Percentiles rank a stretch among this genome's conserved stretches.
Evolutionary conservation across 83 land plant genomes (phyloP).

Genomic region (Picea mariana): DNA sequence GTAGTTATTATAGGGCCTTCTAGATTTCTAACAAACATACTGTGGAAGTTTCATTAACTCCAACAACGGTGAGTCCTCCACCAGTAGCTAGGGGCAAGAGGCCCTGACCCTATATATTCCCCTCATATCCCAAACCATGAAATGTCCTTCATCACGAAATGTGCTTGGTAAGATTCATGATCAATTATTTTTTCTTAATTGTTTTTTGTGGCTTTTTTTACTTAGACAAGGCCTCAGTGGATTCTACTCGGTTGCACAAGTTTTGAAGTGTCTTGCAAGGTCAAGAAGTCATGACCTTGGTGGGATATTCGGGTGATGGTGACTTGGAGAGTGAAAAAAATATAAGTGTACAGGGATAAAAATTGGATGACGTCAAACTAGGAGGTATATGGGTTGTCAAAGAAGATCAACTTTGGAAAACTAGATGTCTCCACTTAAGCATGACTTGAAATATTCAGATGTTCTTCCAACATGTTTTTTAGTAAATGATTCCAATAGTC

Average conservation of each 20-base stretch:
- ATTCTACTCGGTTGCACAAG: slow-evolving; percentile 23
- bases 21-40: too few relatives aligned
- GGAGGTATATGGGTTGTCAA: too few relatives aligned
- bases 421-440: too few relatives aligned
- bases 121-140: slow-evolving; percentile 14
- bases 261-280: slow-evolving; percentile 48
- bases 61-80: slow-evolving; percentile 33
- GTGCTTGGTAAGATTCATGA: too few relatives aligned
- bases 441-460: too few relatives aligned
- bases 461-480: too few relatives aligned
- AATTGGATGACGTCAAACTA: too few relatives aligned
- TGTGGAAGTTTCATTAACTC: slow-evolving; percentile 45
- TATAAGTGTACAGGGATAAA: too few relatives aligned
- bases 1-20: too few relatives aligned
- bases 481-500: too few relatives aligned
- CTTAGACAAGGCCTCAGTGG: slow-evolving; percentile 18
- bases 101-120: slow-evolving; percentile 28
- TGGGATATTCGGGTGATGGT: slow-evolving; percentile 39
- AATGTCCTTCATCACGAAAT: neutral
- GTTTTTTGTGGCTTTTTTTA: neutral
- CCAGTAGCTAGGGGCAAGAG: slow-evolving; percentile 41
- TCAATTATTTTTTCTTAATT: neutral
- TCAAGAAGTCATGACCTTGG: slow-evolving; percentile 53
- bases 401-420: too few relatives aligned
- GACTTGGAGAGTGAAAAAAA: slow-evolving; percentile 44